Percentiles rank a stretch among this genome's conserved stretches.
These are phyloP conservation scores for Aspergillus terreus DNA, from an alignment of 2,329 filamentous ascomycete genomes.

Conservation along the genomic window DNA sequence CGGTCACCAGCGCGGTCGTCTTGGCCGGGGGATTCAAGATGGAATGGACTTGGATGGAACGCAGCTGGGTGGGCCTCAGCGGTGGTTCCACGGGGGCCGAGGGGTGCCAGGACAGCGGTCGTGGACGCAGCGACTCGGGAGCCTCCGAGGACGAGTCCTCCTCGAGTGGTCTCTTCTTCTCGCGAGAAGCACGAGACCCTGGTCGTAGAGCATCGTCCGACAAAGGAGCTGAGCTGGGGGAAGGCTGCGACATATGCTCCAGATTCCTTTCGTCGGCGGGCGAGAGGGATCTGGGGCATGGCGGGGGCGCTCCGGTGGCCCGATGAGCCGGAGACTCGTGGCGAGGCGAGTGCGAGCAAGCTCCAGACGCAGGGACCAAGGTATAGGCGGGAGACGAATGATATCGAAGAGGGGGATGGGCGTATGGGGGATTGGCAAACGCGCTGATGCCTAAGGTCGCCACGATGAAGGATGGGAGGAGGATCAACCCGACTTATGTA, in stretches of 20 bases:
- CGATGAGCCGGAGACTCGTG: conserved; percentile 29
- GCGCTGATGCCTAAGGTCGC: conserved; percentile 34
- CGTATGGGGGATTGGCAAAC: conserved; percentile 29
- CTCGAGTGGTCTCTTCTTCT: conserved; percentile 21
- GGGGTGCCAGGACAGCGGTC: conserved; percentile 34
- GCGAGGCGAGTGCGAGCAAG: conserved; percentile 37
- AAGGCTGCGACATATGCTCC: conserved; percentile 39
- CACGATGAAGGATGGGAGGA: conserved; percentile 34
- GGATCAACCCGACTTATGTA: conserved; percentile 1
- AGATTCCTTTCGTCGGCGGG: conserved; percentile 26
- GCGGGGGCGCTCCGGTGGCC: conserved; percentile 37
- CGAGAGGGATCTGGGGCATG: conserved; percentile 32
- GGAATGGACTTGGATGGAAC: conserved; percentile 39
- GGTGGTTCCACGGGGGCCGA: conserved; percentile 35
- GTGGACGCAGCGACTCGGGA: conserved; percentile 25
- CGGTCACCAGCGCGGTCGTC: conserved; percentile 12
- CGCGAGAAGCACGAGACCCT: conserved; percentile 18
- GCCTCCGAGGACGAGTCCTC: conserved; percentile 16
- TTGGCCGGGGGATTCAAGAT: conserved; percentile 38
- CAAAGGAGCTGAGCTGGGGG: conserved; percentile 26
- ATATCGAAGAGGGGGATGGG: conserved; percentile 30
- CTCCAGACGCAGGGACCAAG: conserved; percentile 22
- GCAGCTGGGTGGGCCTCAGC: conserved; percentile 26
- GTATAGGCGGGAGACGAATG: conserved; percentile 26
- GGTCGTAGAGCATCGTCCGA: conserved; percentile 24